phyloP scores from a whole-genome alignment of 208 protist species.

The Tritrichomonas musculus region DNA sequence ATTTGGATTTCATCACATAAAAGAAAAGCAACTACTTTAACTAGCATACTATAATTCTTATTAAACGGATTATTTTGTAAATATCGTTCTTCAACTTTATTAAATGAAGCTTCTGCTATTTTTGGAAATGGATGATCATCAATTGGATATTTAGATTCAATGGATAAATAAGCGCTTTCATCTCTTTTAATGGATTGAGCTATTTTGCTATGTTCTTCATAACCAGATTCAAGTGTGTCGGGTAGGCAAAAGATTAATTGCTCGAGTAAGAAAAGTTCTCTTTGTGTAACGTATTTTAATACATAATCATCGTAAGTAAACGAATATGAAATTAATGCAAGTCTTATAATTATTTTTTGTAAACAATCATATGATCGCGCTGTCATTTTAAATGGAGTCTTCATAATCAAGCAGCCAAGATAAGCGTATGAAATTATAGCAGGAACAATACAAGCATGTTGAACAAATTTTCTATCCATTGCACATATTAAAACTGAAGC shows the following conservation, averaged over 20 bases:
- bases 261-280: background rate
- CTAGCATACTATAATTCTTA: too few species aligned
- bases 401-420: background rate
- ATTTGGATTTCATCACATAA: background rate
- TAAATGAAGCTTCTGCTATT: too few species aligned
- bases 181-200: too few species aligned
- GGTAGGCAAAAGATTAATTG: background rate
- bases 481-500: background rate
- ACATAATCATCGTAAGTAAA: background rate
- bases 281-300: background rate
- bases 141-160: too few species aligned
- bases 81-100: too few species aligned
- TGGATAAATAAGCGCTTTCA: too few species aligned
- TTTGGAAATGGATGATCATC: too few species aligned
- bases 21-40: too few species aligned
- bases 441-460: background rate
- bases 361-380: background rate
- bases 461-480: background rate
- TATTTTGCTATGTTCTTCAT: too few species aligned
- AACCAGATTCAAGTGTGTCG: background rate
- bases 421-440: background rate
- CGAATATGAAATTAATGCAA: background rate
- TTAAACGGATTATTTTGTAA: too few species aligned
- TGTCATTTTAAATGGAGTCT: background rate
- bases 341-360: background rate